phyloP scores from a whole-genome alignment of 805 yeast species.

The Limtongia smithiae region DNA sequence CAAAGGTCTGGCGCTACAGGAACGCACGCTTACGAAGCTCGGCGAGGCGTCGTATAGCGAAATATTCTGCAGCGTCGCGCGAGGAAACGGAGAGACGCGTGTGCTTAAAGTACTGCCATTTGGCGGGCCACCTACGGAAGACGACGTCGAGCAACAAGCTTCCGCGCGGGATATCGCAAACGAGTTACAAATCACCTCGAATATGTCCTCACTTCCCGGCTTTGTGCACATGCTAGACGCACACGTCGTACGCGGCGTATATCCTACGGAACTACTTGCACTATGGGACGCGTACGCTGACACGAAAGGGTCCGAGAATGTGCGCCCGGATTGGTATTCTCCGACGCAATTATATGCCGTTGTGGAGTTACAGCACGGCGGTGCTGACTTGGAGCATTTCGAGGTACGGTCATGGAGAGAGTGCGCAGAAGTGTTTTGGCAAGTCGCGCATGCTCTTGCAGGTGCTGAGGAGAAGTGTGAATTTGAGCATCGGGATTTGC shows the following conservation, averaged over 20 bases:
- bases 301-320: conserved; percentile 35
- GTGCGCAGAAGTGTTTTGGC: conserved; percentile 51
- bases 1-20: conserved; percentile 10
- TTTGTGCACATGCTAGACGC: conserved; percentile 46
- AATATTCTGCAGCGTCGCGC: conserved; percentile 39
- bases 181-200: conserved; percentile 46
- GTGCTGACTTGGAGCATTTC: conserved; percentile 46
- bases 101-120: conserved; percentile 54
- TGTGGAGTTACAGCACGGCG: conserved; percentile 38
- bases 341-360: conserved; percentile 39
- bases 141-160: conserved; percentile 42
- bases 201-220: conserved; percentile 44
- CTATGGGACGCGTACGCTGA: conserved; percentile 45
- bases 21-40: conserved; percentile 39
- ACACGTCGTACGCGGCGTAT: conserved; percentile 47
- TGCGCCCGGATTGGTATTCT: conserved; percentile 38
- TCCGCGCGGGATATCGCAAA: conserved; percentile 44
- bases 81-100: conserved; percentile 31
- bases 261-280: conserved; percentile 43
- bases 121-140: conserved; percentile 34
- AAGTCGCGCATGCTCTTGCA: conserved; percentile 47
- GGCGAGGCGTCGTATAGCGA: conserved; percentile 50
- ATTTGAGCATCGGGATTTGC: conserved; percentile 71
- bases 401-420: conserved; percentile 40
- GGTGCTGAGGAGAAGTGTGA: conserved; percentile 50